Base-by-base conservation (phyloP, 192 early-diverging fungal genomes). In the Backusella liffmaniae region DNA sequence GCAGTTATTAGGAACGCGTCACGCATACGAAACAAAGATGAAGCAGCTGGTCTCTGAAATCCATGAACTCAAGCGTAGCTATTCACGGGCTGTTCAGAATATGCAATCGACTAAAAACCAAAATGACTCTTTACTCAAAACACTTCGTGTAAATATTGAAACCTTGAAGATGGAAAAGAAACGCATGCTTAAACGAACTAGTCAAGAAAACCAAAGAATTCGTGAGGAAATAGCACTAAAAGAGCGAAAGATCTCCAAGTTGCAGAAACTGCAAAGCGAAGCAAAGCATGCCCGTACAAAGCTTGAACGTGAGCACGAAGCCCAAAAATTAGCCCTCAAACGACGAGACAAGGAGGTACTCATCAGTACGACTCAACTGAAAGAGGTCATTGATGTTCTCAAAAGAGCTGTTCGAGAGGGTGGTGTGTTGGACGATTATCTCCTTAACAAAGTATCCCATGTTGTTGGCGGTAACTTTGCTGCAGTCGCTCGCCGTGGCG, bases 171-270 rank as follows among this genome's bases (percentile, higher is more conserved):
- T 85, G 26, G 94, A 96, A 80, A 96, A 96, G 74, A 71, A 89
- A 23, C 85, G 90, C 8, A 92, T 95, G 90, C 77, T 94, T 72
- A 93, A 91, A 76, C 86, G 93, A 12, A 91, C 93, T 80, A 91
- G 91, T 70, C 88, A 89, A 53, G 92, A 94, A 71, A 82, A 88
- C 0, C 86, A 91, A 56, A 78, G 85, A 15, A 86, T 88, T 49
- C 84, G 92, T 68, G 89, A 92, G 44, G 81, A 90, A 79, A 86
- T 89, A 59, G 85, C 86, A n/a, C 76, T 84, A 18, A 82, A 86
- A 23, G 86, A 89, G 49, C 87, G 86, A 70, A 89, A 91, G 77
- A 88, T 92, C 66, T 82, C 88, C 56, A 85, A 85, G 15, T 82
- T 92, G 18, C 84, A 89, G 30, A 80, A 86, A 7, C 81, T 85